phyloP scores from a whole-genome alignment of 306 rosid genomes.

The Rosa chinensis region DNA sequence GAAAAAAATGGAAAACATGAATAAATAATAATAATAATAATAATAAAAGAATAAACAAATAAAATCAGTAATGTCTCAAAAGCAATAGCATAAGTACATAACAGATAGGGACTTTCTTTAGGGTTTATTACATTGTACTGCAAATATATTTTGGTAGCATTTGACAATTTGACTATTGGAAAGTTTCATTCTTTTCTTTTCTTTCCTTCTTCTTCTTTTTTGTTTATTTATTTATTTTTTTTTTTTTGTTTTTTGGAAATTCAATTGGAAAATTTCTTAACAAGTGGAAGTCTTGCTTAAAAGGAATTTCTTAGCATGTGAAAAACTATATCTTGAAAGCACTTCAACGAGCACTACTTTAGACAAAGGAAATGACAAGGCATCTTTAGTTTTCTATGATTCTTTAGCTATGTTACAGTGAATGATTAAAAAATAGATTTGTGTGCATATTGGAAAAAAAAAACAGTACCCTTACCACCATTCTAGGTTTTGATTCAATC shows the following conservation, averaged over 20 bases:
- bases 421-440: not conserved
- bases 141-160: not conserved
- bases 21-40: too few species aligned
- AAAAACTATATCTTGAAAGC: not conserved
- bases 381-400: not conserved
- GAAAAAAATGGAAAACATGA: not conserved
- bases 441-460: not conserved
- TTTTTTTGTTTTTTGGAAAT: too few species aligned
- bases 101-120: not conserved
- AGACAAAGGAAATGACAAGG: not conserved
- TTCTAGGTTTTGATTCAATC: not conserved
- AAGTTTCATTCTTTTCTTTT: too few species aligned
- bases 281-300: not conserved
- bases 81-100: not conserved
- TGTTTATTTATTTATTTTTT: too few species aligned
- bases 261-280: not conserved
- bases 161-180: not conserved
- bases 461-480: not conserved
- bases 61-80: not conserved
- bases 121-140: not conserved
- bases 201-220: too few species aligned
- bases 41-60: not conserved
- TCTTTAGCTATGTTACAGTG: not conserved
- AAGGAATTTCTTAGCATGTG: not conserved
- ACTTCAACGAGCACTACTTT: not conserved